phyloP scores from a whole-genome alignment of 345 rosid genomes.

The Orychophragmus violaceus region DNA sequence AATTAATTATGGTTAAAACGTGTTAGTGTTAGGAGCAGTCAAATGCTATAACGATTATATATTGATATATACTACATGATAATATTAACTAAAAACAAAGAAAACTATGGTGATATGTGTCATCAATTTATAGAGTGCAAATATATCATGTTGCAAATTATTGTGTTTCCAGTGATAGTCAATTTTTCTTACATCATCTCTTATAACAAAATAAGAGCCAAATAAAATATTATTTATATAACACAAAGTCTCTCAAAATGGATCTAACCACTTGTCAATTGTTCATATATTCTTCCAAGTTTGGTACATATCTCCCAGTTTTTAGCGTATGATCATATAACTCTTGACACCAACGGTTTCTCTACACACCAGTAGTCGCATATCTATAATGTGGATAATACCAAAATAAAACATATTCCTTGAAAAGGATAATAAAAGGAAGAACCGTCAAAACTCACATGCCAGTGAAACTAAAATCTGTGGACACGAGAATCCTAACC shows the following conservation, averaged over 20 bases:
- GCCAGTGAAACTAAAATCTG: neutral
- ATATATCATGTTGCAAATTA: no score
- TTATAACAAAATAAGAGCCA: slow-evolving; percentile 2
- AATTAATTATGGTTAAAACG: neutral
- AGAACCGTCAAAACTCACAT: slow-evolving; percentile 20
- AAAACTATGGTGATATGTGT: neutral
- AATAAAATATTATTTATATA: neutral
- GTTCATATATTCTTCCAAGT: slow-evolving; percentile 7
- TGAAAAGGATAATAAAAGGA: neutral
- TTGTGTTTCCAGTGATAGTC: no score
- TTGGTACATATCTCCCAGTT: slow-evolving; percentile 6
- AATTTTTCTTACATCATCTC: slow-evolving; percentile 14
- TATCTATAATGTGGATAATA: slow-evolving; percentile 10
- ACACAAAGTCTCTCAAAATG: neutral
- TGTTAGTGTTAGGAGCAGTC: neutral
- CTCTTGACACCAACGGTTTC: slow-evolving; percentile 13
- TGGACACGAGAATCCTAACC: slow-evolving; percentile 23
- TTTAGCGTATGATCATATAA: slow-evolving; percentile 16
- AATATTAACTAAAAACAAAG: neutral
- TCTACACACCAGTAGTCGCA: slow-evolving; percentile 8
- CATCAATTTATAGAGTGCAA: neutral
- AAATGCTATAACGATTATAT: neutral
- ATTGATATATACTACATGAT: neutral
- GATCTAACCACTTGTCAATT: slow-evolving; percentile 23
- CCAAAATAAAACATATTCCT: neutral